Evolutionary conservation across 202 grass and related monocot species (phyloP).

Genomic region (Hordeum pubiflorum): DNA sequence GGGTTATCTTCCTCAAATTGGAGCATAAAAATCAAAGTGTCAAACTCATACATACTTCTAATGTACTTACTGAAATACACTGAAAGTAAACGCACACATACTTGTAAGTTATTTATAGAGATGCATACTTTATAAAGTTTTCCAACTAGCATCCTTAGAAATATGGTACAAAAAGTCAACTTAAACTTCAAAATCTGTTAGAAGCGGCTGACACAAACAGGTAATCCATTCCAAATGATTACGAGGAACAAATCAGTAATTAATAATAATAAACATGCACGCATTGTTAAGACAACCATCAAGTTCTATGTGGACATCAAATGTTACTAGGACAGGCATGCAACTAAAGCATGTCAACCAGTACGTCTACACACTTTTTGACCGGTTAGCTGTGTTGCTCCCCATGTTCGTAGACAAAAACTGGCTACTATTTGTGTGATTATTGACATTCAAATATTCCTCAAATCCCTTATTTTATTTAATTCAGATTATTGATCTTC

Average conservation of each 20-base stretch:
- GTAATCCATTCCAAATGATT: not conserved
- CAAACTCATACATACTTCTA: too few relatives aligned
- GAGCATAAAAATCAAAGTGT: too few relatives aligned
- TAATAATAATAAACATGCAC: not conserved
- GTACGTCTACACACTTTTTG: not conserved
- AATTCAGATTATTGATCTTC: too few relatives aligned
- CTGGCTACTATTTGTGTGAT: not conserved
- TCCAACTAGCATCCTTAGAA: not conserved
- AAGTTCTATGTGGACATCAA: not conserved
- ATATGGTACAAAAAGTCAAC: not conserved
- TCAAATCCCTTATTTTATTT: constrained; percentile 10
- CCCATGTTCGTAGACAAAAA: constrained; percentile 22
- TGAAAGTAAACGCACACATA: too few relatives aligned
- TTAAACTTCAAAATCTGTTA: not conserved
- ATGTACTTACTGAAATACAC: too few relatives aligned
- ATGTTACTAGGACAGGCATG: not conserved
- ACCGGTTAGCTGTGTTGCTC: not conserved
- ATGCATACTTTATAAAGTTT: too few relatives aligned
- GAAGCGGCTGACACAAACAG: not conserved
- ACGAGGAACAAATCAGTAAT: not conserved
- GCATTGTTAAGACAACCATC: not conserved
- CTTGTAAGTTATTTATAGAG: too few relatives aligned
- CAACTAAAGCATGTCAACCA: not conserved
- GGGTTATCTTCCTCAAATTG: too few relatives aligned
- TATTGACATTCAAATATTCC: constrained; percentile 13